A percentile compares a stretch with the other conserved stretches of the same genome.
Conservation (phyloP, 768 basidiomycete genomes). For the Suillus decipiens region DNA sequence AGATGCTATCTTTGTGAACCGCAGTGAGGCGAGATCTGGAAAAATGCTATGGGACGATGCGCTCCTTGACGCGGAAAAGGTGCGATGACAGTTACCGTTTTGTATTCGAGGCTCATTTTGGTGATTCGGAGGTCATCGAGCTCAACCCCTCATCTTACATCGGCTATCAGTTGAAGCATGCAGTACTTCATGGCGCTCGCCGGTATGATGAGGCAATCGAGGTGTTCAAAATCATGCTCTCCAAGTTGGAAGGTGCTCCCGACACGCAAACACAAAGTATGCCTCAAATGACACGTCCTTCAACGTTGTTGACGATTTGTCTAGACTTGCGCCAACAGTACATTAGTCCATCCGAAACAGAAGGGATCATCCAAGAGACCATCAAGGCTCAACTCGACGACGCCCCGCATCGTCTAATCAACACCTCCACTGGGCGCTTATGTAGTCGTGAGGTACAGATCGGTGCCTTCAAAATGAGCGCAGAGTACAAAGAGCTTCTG, state of each 20-base stretch:
- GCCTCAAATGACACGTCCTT: background rate
- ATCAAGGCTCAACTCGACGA: background rate
- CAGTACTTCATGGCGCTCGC: background rate
- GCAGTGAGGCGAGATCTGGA: background rate
- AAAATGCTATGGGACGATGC: slow-evolving; percentile 4
- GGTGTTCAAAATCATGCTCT: background rate
- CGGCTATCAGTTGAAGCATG: background rate
- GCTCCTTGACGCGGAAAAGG: background rate
- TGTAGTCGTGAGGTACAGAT: background rate
- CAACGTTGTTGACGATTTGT: background rate
- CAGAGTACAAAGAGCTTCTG: background rate
- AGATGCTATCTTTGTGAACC: background rate
- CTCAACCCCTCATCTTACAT: background rate
- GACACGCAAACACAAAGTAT: background rate
- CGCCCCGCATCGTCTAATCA: background rate
- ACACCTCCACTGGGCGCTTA: background rate
- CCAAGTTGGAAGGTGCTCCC: background rate
- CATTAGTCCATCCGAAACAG: background rate
- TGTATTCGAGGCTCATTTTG: background rate
- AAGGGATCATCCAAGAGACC: background rate
- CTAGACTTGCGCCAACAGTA: background rate
- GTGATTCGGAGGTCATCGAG: background rate
- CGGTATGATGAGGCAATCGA: background rate
- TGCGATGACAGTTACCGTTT: background rate
- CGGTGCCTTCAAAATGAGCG: background rate